Base-by-base conservation (phyloP, 2,329 filamentous ascomycete genomes). In the Pseudogymnoascus sp. region DNA sequence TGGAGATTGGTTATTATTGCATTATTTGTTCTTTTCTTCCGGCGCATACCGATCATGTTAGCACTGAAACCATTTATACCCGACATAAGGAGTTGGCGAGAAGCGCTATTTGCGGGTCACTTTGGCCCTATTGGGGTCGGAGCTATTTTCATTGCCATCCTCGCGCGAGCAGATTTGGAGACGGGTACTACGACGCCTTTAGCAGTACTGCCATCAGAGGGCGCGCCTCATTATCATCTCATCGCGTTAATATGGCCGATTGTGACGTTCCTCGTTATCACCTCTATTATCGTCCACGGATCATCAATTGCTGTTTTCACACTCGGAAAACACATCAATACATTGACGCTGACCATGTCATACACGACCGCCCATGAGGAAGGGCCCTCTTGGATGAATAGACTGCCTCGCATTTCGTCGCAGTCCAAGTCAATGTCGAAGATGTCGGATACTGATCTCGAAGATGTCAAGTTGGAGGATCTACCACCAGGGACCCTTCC, bases 291-390 rank as follows among this genome's bases (percentile, higher is more conserved):
- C 38, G 91, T 99, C 1, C 95, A 99, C 71, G 95, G 95, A 21
- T 97, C 95, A n/a, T 97, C 95, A 0, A 89, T 99, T 69, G 95
- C 95, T 4, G 95, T 99, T 7, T 99, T 99, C 71, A 97, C 95
- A 0, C 84, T 99, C 1, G 95, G 95, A 70, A 99, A 97, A 76
- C 93, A 90, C 65, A 99, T 99, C 83, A 97, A 97, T 77, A 97
- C 95, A 0, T 78, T 99, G 68, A 93, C 91, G 0, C 81, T 99
- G 65, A 97, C 95, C 63, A 90, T 99, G 84, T 97, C 95, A 0
- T 99, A 97, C 78, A 99, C 95, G 0, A 86, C 88, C 65, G 92
- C 88, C 16, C 90, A 89, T 61, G 93, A 96, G 63, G 91, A 96
- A 37, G 91, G 92, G 0, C 90, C 92, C 2, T 86, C 86, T 1